These are phyloP conservation scores for Apocynum venetum DNA, from an alignment of 257 asterid genomes.

Conservation along the genomic window DNA sequence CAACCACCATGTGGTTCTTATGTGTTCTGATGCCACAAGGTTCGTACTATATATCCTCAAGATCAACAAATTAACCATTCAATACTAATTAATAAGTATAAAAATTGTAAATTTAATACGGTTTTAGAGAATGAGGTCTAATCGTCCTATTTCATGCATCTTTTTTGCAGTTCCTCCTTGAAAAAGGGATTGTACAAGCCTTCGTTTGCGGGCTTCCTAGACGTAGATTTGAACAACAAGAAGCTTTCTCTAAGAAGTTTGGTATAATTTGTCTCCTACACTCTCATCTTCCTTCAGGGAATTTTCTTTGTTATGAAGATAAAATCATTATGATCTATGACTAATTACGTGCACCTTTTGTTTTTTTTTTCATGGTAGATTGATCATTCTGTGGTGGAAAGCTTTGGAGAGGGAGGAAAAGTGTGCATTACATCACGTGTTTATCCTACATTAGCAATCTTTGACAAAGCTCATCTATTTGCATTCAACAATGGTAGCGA, in stretches of 20 bases:
- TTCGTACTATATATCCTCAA: neutral
- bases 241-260: slow-evolving; percentile 31
- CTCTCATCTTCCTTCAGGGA: no score
- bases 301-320: no score
- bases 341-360: no score
- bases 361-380: slow-evolving; percentile 13
- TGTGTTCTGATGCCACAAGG: slow-evolving; percentile 43
- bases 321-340: no score
- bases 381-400: slow-evolving; percentile 45
- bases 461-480: slow-evolving; percentile 27
- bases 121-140: no score
- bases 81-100: no score
- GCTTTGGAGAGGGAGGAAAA: slow-evolving; percentile 40
- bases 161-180: slow-evolving; percentile 27
- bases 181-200: slow-evolving; percentile 29
- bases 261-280: slow-evolving; percentile 14
- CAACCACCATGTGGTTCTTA: slow-evolving; percentile 24
- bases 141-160: neutral
- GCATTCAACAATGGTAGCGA: slow-evolving; percentile 42
- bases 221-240: slow-evolving; percentile 27
- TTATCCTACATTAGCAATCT: slow-evolving; percentile 32
- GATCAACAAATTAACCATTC: no score
- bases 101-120: no score
- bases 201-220: slow-evolving; percentile 37
- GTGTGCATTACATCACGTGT: slow-evolving; percentile 42